phyloP scores from a whole-genome alignment of 2,329 filamentous ascomycete genomes.

The Coniella vitis region DNA sequence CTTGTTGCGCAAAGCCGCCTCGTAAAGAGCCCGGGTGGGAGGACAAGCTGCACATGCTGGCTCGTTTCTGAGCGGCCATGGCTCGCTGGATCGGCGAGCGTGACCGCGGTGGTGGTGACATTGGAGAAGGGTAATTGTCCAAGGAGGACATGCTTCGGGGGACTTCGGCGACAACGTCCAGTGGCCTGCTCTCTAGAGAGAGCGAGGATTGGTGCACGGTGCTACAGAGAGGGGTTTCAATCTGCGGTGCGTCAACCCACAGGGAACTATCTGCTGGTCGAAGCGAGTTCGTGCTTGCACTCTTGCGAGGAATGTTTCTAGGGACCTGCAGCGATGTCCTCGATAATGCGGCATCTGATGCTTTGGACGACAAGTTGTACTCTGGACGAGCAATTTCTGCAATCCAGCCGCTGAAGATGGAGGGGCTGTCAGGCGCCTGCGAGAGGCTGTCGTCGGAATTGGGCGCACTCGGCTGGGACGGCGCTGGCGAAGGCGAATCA shows the following conservation, averaged over 20 bases:
- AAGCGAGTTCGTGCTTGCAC: conserved; percentile 27
- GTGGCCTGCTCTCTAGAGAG: neutral
- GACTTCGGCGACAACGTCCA: conserved; percentile 3
- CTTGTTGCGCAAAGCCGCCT: conserved; percentile 9
- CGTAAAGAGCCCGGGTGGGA: conserved; percentile 6
- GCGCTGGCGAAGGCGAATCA: conserved; percentile 36
- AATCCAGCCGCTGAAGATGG: conserved; percentile 19
- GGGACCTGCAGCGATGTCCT: conserved; percentile 9
- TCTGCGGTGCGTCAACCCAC: conserved; percentile 5
- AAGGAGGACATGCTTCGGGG: conserved; percentile 28
- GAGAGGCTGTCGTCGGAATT: conserved; percentile 6
- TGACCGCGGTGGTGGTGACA: conserved; percentile 1
- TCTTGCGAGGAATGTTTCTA: conserved; percentile 22
- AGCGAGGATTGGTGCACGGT: neutral
- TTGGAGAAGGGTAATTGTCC: conserved; percentile 23
- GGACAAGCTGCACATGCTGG: conserved; percentile 19
- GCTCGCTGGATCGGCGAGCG: conserved; percentile 15
- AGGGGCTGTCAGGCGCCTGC: conserved; percentile 18
- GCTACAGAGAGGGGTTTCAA: neutral
- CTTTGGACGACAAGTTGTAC: conserved; percentile 4
- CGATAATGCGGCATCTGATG: conserved; percentile 6
- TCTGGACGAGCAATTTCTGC: neutral
- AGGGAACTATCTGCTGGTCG: conserved; percentile 18
- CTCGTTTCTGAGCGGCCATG: conserved; percentile 13
- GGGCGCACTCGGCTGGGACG: conserved; percentile 2